Conservation (phyloP, 2,329 filamentous ascomycete species). For the Pseudogymnoascus pannorum region DNA sequence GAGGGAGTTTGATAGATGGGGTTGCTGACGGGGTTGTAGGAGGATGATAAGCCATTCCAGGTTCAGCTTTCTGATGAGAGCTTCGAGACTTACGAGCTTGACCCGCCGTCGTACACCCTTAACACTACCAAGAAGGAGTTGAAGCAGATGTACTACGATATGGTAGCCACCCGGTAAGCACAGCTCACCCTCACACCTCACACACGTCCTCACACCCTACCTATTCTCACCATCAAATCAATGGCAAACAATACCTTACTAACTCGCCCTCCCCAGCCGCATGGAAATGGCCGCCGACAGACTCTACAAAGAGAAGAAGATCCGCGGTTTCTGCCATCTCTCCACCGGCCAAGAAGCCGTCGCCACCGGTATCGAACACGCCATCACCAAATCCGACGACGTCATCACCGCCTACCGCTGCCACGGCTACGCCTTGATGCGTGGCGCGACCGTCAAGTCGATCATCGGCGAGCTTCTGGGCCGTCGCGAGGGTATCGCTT, state of each 20-base stretch:
- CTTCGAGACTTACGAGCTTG: conserved; percentile 99
- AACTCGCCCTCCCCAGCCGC: conserved; percentile 53
- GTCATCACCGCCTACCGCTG: conserved; percentile 98
- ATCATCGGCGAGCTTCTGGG: conserved; percentile 96
- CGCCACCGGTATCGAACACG: conserved; percentile 92
- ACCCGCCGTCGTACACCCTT: conserved; percentile 88
- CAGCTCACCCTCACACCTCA: neutral
- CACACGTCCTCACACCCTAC: neutral
- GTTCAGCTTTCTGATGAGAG: conserved; percentile 94
- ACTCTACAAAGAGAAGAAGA: conserved; percentile 99
- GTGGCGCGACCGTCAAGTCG: conserved; percentile 79
- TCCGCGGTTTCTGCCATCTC: conserved; percentile 98
- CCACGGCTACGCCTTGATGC: conserved; percentile 97
- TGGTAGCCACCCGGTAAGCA: conserved; percentile 84
- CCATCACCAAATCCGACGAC: conserved; percentile 84
- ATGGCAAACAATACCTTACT: neutral
- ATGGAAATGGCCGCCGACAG: conserved; percentile 99
- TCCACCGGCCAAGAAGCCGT: conserved; percentile 98
- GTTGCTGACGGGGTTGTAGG: conserved; percentile 42
- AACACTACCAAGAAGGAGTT: conserved; percentile 95
- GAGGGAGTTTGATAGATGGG: neutral
- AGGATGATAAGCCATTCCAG: conserved; percentile 88
- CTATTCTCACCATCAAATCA: neutral
- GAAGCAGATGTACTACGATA: conserved; percentile 98
- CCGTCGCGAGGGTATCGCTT: conserved; percentile 90